Evolutionary conservation across 129 eudicot genomes (phyloP), one percentile per base, ranked within the genome.

Genomic region (Helichrysum umbraculigerum): DNA sequence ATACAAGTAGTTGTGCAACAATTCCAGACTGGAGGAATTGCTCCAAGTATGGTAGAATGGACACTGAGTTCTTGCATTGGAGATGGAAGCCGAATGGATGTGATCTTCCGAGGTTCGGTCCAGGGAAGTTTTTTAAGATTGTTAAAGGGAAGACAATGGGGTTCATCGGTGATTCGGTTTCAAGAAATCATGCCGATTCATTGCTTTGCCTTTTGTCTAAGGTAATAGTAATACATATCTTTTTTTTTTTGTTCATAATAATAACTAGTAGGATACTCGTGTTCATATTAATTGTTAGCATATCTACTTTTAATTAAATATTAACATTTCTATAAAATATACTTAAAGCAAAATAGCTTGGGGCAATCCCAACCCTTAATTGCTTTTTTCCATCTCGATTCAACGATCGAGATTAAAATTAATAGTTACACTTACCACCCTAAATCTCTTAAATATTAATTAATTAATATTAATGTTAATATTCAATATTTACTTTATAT

Each of bases 131-230:
- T 60, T 71, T 91, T 77, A 84, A 85, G 28, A 74, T 83, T 7
- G 79, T 91, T 28, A 81, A 89, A 56, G 90, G 77, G 19, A 88
- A 83, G 66, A 69, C 89, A 5, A 54, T 91, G 74, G 95, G 90
- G 7, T 88, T 91, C 83, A 91, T 91, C 30, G 97, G 97, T n/a
- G 95, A 91, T 71, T 91, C 95, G 19, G 90, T 91, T 16, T 94
- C 84, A 2, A 83, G 97, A 69, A 91, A 88, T 63, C 97, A 91
- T 7, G 82, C 85, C 88, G 95, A 91, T 63, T 91, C 97, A 7
- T 47, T 91, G 85, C 81, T 91, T 35, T 88, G 95, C 82, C 62
- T 57, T 12, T 57, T 57, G 29, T 57, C 62, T 12, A 19, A 57
- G 62, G 29, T 57, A 22, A 57, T 57, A 17, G 19, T 19, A 2